Evolutionary conservation across 2,329 filamentous ascomycete species (phyloP).

Genomic region (Colletotrichum ledebouriae): DNA sequence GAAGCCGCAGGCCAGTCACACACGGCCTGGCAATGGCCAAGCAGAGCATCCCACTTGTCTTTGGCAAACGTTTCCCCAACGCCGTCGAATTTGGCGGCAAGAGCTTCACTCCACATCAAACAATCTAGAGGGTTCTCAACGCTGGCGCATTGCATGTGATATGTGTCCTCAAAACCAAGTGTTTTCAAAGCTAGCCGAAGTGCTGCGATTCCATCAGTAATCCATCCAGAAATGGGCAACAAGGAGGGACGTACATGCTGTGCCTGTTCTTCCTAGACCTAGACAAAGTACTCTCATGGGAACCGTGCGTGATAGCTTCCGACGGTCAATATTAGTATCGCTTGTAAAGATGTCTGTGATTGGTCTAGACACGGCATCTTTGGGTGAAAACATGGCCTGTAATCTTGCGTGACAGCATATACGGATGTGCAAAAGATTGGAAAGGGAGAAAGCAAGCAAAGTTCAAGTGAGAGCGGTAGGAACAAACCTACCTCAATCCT

Average conservation of each 20-base stretch:
- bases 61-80: slow-evolving; percentile 38
- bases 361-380: slow-evolving; percentile 48
- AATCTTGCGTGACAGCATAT: too few relatives aligned
- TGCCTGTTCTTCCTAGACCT: slow-evolving; percentile 78
- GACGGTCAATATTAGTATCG: slow-evolving; percentile 77
- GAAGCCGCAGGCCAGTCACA: slow-evolving; percentile 43
- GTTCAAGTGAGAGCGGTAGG: too few relatives aligned
- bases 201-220: background rate
- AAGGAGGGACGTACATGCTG: slow-evolving; percentile 64
- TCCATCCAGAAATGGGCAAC: too few relatives aligned
- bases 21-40: slow-evolving; percentile 47
- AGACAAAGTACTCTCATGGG: slow-evolving; percentile 81
- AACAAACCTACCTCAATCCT: too few relatives aligned
- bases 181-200: slow-evolving; percentile 54
- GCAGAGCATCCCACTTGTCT: slow-evolving; percentile 52
- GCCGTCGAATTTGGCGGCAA: slow-evolving; percentile 64
- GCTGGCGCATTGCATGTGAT: slow-evolving; percentile 40
- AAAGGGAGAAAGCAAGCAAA: too few relatives aligned
- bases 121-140: slow-evolving; percentile 50
- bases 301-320: slow-evolving; percentile 74
- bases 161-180: slow-evolving; percentile 36
- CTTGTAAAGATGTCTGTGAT: slow-evolving; percentile 72
- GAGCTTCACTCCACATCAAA: slow-evolving; percentile 78
- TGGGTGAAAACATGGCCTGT: too few relatives aligned
- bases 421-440: too few relatives aligned